Conservation (phyloP, 2,329 filamentous ascomycete genomes). For the Aschersonia sp. region DNA sequence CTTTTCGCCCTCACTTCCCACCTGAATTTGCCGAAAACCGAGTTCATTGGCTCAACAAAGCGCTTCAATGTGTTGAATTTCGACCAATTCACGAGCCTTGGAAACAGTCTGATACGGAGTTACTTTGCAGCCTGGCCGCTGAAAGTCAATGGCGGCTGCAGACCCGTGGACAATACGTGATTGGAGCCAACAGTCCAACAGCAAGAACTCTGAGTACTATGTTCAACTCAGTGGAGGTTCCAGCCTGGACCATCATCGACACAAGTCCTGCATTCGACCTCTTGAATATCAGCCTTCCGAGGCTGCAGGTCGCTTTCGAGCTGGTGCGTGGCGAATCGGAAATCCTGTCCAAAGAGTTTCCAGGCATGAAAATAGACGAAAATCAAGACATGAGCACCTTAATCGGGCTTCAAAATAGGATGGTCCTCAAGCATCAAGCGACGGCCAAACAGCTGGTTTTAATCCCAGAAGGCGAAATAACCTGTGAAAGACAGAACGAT, state of each 20-base stretch:
- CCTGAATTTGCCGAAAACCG: conserved; percentile 20
- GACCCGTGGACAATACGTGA: neutral
- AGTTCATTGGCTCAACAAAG: conserved; percentile 30
- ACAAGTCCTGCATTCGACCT: neutral
- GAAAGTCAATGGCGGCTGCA: neutral
- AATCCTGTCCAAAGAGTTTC: conserved; percentile 31
- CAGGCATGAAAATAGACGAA: conserved; percentile 30
- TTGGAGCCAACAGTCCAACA: conserved; percentile 8
- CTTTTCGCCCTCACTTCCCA: conserved; percentile 18
- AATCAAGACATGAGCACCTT: conserved; percentile 24
- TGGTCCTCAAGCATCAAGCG: conserved; percentile 22
- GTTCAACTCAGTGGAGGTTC: neutral
- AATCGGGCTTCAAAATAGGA: conserved; percentile 27
- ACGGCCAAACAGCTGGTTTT: conserved; percentile 18
- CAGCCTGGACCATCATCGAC: neutral
- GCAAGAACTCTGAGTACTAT: neutral
- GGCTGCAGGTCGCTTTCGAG: conserved; percentile 15
- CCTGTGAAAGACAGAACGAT: neutral
- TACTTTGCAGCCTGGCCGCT: neutral
- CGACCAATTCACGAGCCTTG: conserved; percentile 12
- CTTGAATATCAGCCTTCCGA: conserved; percentile 27
- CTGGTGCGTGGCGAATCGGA: neutral
- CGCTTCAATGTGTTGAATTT: conserved; percentile 16
- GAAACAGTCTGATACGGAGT: conserved; percentile 2
- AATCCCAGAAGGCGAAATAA: conserved; percentile 19